Conservation (phyloP, 257 asterid species). For the Striga asiatica region DNA sequence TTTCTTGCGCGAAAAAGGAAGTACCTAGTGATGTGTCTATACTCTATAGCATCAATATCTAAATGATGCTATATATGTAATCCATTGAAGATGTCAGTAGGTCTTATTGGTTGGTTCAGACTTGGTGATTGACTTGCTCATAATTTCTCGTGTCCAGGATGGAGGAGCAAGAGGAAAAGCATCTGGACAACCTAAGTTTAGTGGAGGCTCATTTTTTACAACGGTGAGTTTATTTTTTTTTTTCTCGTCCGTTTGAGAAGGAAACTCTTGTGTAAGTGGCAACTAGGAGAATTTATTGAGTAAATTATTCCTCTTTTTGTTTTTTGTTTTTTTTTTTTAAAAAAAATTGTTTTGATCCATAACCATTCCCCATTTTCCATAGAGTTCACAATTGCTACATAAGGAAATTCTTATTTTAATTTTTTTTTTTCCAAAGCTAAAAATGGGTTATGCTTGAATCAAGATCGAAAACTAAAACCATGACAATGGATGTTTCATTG, state of each 20-base stretch:
- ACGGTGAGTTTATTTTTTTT: conserved; percentile 36
- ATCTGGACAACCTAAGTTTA: conserved; percentile 32
- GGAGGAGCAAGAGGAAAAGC: conserved; percentile 33
- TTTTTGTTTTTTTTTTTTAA: too few species aligned
- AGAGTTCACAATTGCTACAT: background rate
- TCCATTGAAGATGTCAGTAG: background rate
- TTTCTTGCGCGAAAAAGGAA: too few species aligned
- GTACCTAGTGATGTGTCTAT: background rate
- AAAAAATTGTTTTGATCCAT: too few species aligned
- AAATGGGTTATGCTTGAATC: background rate
- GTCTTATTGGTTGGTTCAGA: background rate
- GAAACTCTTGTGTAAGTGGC: background rate
- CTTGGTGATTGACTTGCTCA: background rate
- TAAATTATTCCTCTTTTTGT: background rate
- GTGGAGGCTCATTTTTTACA: conserved; percentile 65
- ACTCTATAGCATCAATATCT: background rate
- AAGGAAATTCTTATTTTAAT: background rate
- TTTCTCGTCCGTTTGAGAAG: conserved; percentile 15
- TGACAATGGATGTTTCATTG: background rate
- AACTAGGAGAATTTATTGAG: conserved; percentile 2
- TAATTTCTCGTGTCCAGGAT: conserved; percentile 16
- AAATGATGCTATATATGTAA: too few species aligned
- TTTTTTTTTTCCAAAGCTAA: background rate
- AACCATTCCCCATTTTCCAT: too few species aligned
- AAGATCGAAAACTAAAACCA: background rate